Conservation (phyloP, 1,139 yeast genomes). For the Eremothecium gossypii region DNA sequence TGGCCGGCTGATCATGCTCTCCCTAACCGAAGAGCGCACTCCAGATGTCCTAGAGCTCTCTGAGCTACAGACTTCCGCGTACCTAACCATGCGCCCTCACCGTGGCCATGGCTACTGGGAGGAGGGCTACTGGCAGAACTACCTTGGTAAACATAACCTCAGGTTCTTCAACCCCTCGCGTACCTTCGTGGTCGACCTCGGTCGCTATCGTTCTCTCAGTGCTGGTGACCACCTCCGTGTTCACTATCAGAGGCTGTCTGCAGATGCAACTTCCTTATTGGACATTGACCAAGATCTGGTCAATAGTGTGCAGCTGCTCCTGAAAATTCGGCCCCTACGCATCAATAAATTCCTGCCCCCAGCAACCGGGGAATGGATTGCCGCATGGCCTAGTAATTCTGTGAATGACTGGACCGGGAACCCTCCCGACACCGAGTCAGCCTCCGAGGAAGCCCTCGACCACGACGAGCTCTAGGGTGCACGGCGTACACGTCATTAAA, state of each 20-base stretch:
- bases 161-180: conserved; percentile 77
- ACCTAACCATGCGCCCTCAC: conserved; percentile 1
- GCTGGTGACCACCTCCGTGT: conserved; percentile 77
- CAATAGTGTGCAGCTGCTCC: conserved; percentile 60
- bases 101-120: conserved; percentile 65
- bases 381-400: too few species aligned
- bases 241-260: conserved; percentile 78
- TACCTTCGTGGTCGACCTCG: conserved; percentile 69
- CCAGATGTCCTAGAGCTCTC: background rate
- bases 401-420: too few species aligned
- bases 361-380: too few species aligned
- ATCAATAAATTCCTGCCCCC: too few species aligned
- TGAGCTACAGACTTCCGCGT: background rate
- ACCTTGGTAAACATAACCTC: conserved; percentile 43
- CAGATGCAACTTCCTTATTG: conserved; percentile 68
- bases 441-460: too few species aligned
- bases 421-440: too few species aligned
- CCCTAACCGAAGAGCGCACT: conserved; percentile 1
- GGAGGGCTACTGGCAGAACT: conserved; percentile 77
- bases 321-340: conserved; percentile 14
- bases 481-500: too few species aligned
- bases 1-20: conserved; percentile 66
- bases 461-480: too few species aligned
- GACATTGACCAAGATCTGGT: conserved; percentile 90
- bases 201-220: conserved; percentile 48